These are phyloP conservation scores for Hypomyces rosellus DNA, from an alignment of 2,329 filamentous ascomycete genomes.

Conservation along the genomic window DNA sequence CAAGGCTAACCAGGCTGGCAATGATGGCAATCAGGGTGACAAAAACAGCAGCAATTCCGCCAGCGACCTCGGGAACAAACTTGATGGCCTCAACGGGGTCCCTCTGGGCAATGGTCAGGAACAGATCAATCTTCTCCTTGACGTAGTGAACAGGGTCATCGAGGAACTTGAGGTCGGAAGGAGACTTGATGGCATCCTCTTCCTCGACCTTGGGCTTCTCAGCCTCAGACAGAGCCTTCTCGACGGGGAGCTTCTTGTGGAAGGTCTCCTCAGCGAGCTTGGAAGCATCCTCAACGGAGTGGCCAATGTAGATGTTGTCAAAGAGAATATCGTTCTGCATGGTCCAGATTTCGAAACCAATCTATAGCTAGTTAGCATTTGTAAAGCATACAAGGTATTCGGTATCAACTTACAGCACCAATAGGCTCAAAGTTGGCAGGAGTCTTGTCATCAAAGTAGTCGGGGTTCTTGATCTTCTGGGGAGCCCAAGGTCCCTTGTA, in stretches of 20 bases:
- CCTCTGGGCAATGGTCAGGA: slow-evolving; percentile 73
- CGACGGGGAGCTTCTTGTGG: slow-evolving; percentile 76
- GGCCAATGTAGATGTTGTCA: slow-evolving; percentile 99
- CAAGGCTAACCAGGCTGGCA: slow-evolving; percentile 57
- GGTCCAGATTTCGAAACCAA: slow-evolving; percentile 99
- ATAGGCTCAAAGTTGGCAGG: slow-evolving; percentile 97
- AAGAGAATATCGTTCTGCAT: slow-evolving; percentile 99
- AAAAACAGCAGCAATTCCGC: slow-evolving; percentile 64
- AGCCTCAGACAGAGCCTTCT: slow-evolving; percentile 73
- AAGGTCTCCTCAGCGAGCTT: slow-evolving; percentile 87
- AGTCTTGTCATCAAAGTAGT: slow-evolving; percentile 94
- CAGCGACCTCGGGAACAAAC: slow-evolving; percentile 87
- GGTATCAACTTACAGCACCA: slow-evolving; percentile 67
- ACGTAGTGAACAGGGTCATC: slow-evolving; percentile 85
- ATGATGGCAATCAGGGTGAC: slow-evolving; percentile 67
- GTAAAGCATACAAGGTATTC: background rate
- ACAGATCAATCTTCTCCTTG: slow-evolving; percentile 89
- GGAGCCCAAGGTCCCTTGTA: slow-evolving; percentile 97
- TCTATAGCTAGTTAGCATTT: slow-evolving; percentile 41
- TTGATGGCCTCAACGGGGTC: slow-evolving; percentile 80
- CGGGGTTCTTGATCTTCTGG: slow-evolving; percentile 93
- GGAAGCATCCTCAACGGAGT: slow-evolving; percentile 88
- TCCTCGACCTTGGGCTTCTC: slow-evolving; percentile 67
- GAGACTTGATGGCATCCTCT: slow-evolving; percentile 57
- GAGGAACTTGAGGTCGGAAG: slow-evolving; percentile 75